Base-by-base conservation (phyloP, 2,329 filamentous ascomycete species). In the Colletotrichum cereale region DNA sequence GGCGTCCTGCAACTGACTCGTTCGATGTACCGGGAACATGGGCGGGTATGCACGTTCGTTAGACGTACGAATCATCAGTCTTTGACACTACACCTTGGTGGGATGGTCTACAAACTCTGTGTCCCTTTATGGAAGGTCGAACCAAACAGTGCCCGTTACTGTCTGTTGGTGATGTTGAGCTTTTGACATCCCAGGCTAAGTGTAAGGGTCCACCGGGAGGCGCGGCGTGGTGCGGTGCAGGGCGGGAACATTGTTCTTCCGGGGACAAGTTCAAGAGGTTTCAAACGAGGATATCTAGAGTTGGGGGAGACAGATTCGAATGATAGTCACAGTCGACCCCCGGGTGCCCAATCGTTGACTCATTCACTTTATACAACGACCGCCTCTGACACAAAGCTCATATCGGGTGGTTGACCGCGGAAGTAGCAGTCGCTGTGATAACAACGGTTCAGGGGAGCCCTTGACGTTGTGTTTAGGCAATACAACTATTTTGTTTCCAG, bases 1-100 rank as follows among this genome's bases (percentile, higher is more conserved):
- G 5, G 47, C 12, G 12, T 42, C 26, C 24, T 6, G 48, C n/a
- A 10, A 10, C 68, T 71, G 65, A 71, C 68, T 71, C 68, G 68
- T 34, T 38, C 47, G 31, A 21, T n/a, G 31, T 12, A 7, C n/a
- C n/a, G 44, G 31, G n/a, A 12, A 16, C 8, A n/a, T 34, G 24
- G 24, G 12, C 24, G 29, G 36, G n/a, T 2, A 18, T 12, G 16
- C 14, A 44, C 5, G 14, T 12, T 31, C 40, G 36, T 18, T 29
- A 11, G 48, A 24, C 18, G 18, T n/a, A 52, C 52, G 38, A 47
- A 24, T 47, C 57, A 52, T 18, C 11, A 2, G 40, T 24, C 24
- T 18, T 31, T 11, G 26, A 36, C 8, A 2, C 29, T n/a, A 0
- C 16, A 21, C 42, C 67, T 44, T 16, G 40, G 26, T 47, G 29